Conservation (phyloP, 2,329 filamentous ascomycete species). For the Aspergillus sp. region DNA sequence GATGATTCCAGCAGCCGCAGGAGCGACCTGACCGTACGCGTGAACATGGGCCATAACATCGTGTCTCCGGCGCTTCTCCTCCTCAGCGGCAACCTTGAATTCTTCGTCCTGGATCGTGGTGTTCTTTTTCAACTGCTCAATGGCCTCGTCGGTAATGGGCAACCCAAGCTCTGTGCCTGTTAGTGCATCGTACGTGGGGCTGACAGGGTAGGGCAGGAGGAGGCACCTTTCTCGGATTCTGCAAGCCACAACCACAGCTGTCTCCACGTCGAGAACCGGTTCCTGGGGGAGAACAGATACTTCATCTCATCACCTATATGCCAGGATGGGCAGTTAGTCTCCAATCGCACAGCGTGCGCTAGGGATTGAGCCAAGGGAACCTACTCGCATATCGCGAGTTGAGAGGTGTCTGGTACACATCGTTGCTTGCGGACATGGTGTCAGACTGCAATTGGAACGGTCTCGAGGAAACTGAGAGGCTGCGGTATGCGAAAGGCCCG, state of each 20-base stretch:
- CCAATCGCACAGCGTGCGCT: background rate
- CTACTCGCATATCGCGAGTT: slow-evolving; percentile 70
- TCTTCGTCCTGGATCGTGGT: slow-evolving; percentile 74
- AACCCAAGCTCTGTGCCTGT: slow-evolving; percentile 67
- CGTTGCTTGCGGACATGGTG: slow-evolving; percentile 45
- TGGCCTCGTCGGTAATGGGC: slow-evolving; percentile 68
- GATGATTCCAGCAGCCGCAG: slow-evolving; percentile 78
- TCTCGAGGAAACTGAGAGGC: slow-evolving; percentile 22
- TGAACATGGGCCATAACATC: slow-evolving; percentile 69
- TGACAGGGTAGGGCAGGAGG: slow-evolving; percentile 1
- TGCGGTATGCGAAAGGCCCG: slow-evolving; percentile 11
- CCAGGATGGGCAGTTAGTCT: slow-evolving; percentile 17
- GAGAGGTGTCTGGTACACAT: slow-evolving; percentile 67
- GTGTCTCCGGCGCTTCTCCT: slow-evolving; percentile 72
- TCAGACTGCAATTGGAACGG: slow-evolving; percentile 20
- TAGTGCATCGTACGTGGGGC: slow-evolving; percentile 17
- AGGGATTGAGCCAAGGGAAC: slow-evolving; percentile 9
- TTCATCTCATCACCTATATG: slow-evolving; percentile 64
- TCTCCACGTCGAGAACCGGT: slow-evolving; percentile 75
- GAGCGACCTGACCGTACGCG: slow-evolving; percentile 70
- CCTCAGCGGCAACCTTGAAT: slow-evolving; percentile 70
- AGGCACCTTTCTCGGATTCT: slow-evolving; percentile 65
- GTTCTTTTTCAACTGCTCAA: slow-evolving; percentile 74
- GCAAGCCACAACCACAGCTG: slow-evolving; percentile 84
- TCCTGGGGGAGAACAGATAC: slow-evolving; percentile 74